phyloP scores from a whole-genome alignment of 163 green algal genomes.

The Chloromonas sp. region DNA sequence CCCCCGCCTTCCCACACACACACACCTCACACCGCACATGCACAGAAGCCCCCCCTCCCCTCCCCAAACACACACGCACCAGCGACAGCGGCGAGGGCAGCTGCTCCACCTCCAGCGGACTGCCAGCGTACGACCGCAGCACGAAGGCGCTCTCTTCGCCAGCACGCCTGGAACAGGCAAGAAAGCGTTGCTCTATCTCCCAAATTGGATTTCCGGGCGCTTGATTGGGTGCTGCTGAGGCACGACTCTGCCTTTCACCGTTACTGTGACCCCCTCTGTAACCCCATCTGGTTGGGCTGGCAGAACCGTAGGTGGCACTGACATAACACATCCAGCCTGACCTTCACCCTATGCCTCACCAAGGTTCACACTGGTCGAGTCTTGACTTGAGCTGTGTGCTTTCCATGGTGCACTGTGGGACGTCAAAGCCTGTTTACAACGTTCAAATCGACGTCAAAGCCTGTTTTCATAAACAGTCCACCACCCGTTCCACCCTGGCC shows the following conservation, averaged over 20 bases:
- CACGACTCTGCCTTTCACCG: no score
- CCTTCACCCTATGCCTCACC: no score
- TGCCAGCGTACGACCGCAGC: conserved; percentile 34
- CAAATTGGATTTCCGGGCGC: background rate
- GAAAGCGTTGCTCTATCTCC: background rate
- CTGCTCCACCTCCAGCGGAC: conserved; percentile 50
- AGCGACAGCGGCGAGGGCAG: conserved; percentile 47
- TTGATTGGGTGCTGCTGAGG: background rate
- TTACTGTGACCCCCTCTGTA: no score
- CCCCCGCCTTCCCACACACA: background rate
- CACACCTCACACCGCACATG: background rate
- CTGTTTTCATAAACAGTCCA: no score
- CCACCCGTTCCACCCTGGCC: background rate
- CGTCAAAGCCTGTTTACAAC: no score
- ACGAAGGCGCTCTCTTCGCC: conserved; percentile 48
- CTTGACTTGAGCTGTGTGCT: no score
- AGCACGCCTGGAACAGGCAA: conserved; percentile 22
- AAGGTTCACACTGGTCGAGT: no score
- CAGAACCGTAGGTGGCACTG: background rate
- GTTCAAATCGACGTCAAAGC: no score
- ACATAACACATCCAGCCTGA: no score
- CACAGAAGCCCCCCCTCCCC: no score
- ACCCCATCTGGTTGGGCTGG: background rate
- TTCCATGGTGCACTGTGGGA: no score
- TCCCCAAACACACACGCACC: conserved; percentile 7